Conservation (phyloP, 2,329 filamentous ascomycete species). For the Tolypocladium amazonense region DNA sequence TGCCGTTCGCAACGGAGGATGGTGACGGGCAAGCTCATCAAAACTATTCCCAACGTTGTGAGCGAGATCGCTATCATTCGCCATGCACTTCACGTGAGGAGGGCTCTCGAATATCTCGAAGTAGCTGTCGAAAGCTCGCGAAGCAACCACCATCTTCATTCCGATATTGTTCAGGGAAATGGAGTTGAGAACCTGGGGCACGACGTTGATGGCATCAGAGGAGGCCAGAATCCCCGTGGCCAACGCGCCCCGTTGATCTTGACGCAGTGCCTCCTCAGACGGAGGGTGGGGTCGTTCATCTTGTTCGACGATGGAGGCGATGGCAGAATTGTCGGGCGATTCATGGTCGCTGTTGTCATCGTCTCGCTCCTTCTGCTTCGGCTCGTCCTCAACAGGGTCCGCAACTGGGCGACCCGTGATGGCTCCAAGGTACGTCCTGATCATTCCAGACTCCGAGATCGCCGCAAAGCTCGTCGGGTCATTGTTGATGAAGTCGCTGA, state of each 20-base stretch:
- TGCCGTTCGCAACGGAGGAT: conserved; percentile 68
- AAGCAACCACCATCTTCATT: conserved; percentile 77
- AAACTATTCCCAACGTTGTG: conserved; percentile 71
- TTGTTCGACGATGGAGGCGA: conserved; percentile 22
- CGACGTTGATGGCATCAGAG: conserved; percentile 74
- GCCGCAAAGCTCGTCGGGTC: conserved; percentile 96
- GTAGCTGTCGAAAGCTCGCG: conserved; percentile 72
- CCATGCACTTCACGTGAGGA: conserved; percentile 75
- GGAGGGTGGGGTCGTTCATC: conserved; percentile 42
- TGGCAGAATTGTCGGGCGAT: conserved; percentile 27
- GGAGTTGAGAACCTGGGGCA: conserved; percentile 82
- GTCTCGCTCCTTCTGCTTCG: conserved; percentile 18
- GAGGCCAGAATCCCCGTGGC: conserved; percentile 76
- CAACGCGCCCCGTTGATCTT: conserved; percentile 30
- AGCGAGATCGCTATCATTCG: conserved; percentile 58
- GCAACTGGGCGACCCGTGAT: conserved; percentile 49
- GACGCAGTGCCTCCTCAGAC: conserved; percentile 35
- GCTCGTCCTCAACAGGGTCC: conserved; percentile 15
- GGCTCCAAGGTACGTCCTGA: conserved; percentile 74
- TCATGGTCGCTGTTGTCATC: conserved; percentile 24
- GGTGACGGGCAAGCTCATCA: conserved; percentile 89
- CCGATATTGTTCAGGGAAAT: conserved; percentile 86
- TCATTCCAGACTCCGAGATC: conserved; percentile 87
- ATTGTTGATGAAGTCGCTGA: conserved; percentile 96
- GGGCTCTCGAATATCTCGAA: conserved; percentile 96